Conservation (phyloP, 805 yeast species). For the Yarrowia deformans region DNA sequence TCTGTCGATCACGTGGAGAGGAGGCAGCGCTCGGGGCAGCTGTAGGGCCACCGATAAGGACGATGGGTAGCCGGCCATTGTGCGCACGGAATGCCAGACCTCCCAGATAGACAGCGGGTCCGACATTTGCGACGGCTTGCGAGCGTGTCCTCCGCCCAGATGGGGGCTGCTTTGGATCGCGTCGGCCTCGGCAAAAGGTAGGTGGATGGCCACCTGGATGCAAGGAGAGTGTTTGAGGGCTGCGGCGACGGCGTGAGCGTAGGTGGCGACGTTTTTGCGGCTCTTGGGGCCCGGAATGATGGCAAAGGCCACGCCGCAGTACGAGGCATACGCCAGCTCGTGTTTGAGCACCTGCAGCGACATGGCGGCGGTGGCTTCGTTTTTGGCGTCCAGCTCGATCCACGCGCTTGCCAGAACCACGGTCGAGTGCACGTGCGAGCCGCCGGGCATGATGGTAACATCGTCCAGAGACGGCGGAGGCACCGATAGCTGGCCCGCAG, state of each 20-base stretch:
- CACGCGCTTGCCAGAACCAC: conserved; percentile 71
- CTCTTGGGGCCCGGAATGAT: conserved; percentile 71
- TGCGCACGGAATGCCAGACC: conserved; percentile 71
- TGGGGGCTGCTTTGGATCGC: conserved; percentile 51
- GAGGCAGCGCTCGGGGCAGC: conserved; percentile 67
- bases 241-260: conserved; percentile 55
- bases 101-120: conserved; percentile 69
- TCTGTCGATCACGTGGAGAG: conserved; percentile 59
- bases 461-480: conserved; percentile 56
- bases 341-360: conserved; percentile 64
- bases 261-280: conserved; percentile 59
- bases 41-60: conserved; percentile 76
- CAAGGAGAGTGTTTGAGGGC: conserved; percentile 48
- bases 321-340: conserved; percentile 65
- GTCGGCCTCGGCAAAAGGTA: conserved; percentile 51
- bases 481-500: conserved; percentile 44
- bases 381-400: conserved; percentile 69
- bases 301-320: conserved; percentile 63
- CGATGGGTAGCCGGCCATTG: conserved; percentile 60
- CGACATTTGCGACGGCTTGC: conserved; percentile 46
- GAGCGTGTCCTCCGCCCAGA: conserved; percentile 13
- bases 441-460: conserved; percentile 55
- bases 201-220: conserved; percentile 47
- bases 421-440: conserved; percentile 52
- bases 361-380: conserved; percentile 58